Evolutionary conservation across 352 stramenopile genomes (phyloP), one percentile per base, ranked within the genome.

Genomic region (Pythium oligandrum): DNA sequence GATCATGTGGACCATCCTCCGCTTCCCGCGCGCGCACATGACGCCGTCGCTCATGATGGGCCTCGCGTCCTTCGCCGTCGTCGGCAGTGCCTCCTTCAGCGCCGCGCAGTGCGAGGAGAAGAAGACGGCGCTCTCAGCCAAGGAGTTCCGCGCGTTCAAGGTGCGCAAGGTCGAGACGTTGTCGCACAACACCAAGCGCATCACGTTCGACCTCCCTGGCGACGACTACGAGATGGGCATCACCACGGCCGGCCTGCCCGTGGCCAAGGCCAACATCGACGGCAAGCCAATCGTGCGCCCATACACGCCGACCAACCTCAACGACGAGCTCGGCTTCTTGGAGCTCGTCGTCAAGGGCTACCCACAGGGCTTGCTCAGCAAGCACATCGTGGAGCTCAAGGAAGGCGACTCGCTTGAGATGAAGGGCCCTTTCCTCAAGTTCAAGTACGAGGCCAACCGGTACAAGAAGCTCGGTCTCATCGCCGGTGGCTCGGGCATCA

Each of bases 331-430:
- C 47, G 90, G 87, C 34, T 85, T 87, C 54, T 44, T 96, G 26
- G 80, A 95, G 53, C 72, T 97, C 38, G 78, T 96, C 39, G 83
- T 97, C 63, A 97, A 97, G 68, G 74, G 76, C 11, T 97, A 97
- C 66, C 70, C 83, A 8, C 73, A 78, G 37, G 90, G 89, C 3
- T 65, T 82, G 40, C 61, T 97, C 48, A 96, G 82, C 61, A 88
- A 89, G 63, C 80, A 97, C 71, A 83, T 97, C 8, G 72, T 87
- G 48, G 53, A 74, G 37, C 74, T 97, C 26, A 79, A 96, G 52
- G 68, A 78, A 30, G 90, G 90, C 6, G 90, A 96, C 61, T 56
- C 64, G 46, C 70, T 97, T 7, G 83, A 96, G 55, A 91, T 97
- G 75, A 96, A 96, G 66, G 90, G 90, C 1, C 90, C 89, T 4